phyloP scores from a whole-genome alignment of 129 eudicot species.

The Chrysanthemum seticuspe region DNA sequence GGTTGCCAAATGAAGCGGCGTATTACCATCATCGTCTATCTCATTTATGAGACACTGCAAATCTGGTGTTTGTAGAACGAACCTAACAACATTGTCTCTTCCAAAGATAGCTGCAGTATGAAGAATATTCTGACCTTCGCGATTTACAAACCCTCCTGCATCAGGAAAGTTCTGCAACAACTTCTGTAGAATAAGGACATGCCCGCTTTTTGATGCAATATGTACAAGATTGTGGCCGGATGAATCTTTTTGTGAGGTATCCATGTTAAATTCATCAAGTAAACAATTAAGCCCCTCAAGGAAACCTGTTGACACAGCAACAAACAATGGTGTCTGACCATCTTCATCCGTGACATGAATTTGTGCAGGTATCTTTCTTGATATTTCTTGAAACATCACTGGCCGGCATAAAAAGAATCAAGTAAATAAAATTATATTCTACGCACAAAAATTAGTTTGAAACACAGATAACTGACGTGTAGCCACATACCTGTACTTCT shows the following conservation, averaged over 20 bases:
- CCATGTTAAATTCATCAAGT: slow-evolving; percentile 9
- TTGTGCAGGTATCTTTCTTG: slow-evolving; percentile 19
- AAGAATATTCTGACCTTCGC: slow-evolving; percentile 39
- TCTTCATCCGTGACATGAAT: slow-evolving; percentile 17
- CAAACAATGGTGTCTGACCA: slow-evolving; percentile 37
- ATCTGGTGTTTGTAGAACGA: slow-evolving; percentile 32
- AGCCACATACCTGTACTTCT: background rate
- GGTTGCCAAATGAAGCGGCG: slow-evolving; percentile 56
- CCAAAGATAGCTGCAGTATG: slow-evolving; percentile 49
- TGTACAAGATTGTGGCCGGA: slow-evolving; percentile 12
- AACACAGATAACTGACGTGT: too few relatives aligned
- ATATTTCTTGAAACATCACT: slow-evolving; percentile 13
- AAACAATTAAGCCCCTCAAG: slow-evolving; percentile 39
- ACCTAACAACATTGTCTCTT: slow-evolving; percentile 25
- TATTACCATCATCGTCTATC: slow-evolving; percentile 43
- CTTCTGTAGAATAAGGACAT: slow-evolving; percentile 26
- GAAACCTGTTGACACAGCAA: slow-evolving; percentile 29
- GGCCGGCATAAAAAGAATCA: background rate
- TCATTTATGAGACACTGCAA: slow-evolving; percentile 40
- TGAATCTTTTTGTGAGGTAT: background rate
- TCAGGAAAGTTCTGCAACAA: slow-evolving; percentile 37
- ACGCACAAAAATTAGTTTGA: background rate
- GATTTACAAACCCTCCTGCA: slow-evolving; percentile 26
- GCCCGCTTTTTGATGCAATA: slow-evolving; percentile 24
- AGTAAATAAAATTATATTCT: background rate